Evolutionary conservation across 768 basidiomycete species (phyloP).

Genomic region (Amanita thiersii): DNA sequence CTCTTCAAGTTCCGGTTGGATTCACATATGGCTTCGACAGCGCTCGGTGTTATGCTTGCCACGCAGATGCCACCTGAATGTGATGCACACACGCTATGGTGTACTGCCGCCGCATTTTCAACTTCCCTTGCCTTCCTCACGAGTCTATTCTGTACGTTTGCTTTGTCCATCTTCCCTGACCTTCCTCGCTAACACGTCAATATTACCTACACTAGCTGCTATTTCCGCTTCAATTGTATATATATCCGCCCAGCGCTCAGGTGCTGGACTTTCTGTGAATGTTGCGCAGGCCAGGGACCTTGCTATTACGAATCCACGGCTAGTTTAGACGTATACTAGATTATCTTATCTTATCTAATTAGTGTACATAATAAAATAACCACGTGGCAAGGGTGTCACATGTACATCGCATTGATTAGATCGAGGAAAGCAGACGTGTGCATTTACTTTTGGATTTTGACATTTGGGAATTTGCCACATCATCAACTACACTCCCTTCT

Average conservation of each 20-base stretch:
- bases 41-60: conserved; percentile 25
- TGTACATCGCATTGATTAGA: too few species aligned
- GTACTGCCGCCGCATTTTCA: conserved; percentile 23
- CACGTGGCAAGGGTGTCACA: neutral
- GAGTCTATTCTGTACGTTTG: conserved; percentile 21
- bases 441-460: too few species aligned
- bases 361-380: neutral
- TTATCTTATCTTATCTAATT: conserved; percentile 7
- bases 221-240: conserved; percentile 18
- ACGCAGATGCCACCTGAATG: conserved; percentile 25
- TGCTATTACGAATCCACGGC: conserved; percentile 6
- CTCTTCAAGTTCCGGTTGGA: conserved; percentile 2
- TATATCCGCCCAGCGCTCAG: conserved; percentile 15
- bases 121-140: conserved; percentile 24
- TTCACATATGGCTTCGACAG: conserved; percentile 11
- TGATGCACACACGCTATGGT: conserved; percentile 22
- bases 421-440: too few species aligned
- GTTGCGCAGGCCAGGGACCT: conserved; percentile 18
- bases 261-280: conserved; percentile 21
- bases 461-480: too few species aligned
- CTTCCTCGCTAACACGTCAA: neutral
- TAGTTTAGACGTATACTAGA: conserved; percentile 1
- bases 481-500: too few species aligned
- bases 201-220: conserved; percentile 12
- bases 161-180: neutral